Conservation (phyloP, 495 filamentous ascomycete genomes). For the Acidomyces sp. region DNA sequence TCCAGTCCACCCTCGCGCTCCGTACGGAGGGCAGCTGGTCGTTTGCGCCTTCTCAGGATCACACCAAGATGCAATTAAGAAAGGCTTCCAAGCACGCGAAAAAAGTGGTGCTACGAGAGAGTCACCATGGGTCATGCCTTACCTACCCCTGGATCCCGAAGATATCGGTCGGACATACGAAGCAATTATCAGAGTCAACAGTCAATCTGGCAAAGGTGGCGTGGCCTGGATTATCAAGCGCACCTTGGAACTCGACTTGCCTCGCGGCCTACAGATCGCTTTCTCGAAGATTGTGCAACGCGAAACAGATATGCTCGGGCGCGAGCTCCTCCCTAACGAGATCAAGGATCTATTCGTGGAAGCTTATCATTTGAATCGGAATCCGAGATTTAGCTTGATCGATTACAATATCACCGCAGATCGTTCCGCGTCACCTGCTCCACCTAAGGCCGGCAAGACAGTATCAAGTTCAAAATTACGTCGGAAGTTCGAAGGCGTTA, state of each 20-base stretch:
- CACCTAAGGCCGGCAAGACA: slow-evolving; percentile 44
- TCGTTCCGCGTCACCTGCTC: slow-evolving; percentile 62
- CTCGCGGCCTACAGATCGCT: slow-evolving; percentile 81
- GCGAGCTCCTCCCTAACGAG: slow-evolving; percentile 71
- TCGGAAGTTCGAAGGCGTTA: slow-evolving; percentile 74
- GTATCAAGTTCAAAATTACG: slow-evolving; percentile 64
- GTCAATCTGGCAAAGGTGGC: slow-evolving; percentile 89
- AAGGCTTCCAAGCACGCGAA: slow-evolving; percentile 72
- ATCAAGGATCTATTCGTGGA: slow-evolving; percentile 76
- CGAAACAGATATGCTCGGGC: slow-evolving; percentile 55
- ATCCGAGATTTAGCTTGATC: slow-evolving; percentile 73
- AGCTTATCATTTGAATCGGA: slow-evolving; percentile 67
- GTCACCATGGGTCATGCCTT: slow-evolving; percentile 61
- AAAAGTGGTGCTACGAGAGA: slow-evolving; percentile 44
- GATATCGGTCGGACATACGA: slow-evolving; percentile 95
- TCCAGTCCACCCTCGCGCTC: slow-evolving; percentile 74
- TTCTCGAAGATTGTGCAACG: slow-evolving; percentile 81
- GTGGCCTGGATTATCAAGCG: slow-evolving; percentile 89
- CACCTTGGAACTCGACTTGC: slow-evolving; percentile 79
- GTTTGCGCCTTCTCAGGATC: slow-evolving; percentile 82
- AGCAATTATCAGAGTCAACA: slow-evolving; percentile 95
- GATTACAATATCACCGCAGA: slow-evolving; percentile 89
- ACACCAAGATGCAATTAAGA: slow-evolving; percentile 97
- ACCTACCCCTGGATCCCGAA: slow-evolving; percentile 82
- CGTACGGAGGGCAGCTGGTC: slow-evolving; percentile 82